phyloP scores from a whole-genome alignment of 805 yeast species.

The Cyberlindnera japonica region DNA sequence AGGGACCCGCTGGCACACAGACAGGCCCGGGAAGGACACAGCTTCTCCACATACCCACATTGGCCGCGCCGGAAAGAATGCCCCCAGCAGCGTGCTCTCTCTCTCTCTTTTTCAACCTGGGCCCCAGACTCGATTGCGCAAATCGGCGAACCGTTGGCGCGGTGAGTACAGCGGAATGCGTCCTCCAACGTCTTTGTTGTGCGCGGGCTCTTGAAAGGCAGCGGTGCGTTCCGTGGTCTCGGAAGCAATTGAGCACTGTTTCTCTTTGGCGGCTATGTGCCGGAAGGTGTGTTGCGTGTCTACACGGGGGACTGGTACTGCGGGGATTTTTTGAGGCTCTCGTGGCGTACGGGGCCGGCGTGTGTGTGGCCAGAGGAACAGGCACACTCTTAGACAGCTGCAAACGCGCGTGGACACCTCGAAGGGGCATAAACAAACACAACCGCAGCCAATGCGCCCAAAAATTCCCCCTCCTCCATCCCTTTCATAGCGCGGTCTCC shows the following conservation, averaged over 20 bases:
- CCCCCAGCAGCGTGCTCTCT: no score
- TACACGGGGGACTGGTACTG: neutral
- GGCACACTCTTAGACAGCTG: conserved; percentile 1
- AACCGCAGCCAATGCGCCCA: no score
- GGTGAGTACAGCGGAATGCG: conserved; percentile 9
- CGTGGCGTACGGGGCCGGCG: neutral
- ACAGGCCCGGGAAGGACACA: no score
- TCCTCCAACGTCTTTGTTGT: neutral
- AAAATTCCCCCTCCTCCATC: conserved; percentile 3
- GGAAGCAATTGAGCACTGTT: no score
- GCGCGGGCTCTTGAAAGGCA: no score
- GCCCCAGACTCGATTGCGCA: neutral
- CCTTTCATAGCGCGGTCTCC: neutral
- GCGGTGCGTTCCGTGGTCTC: no score
- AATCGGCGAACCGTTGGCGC: conserved; percentile 8
- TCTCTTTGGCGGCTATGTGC: no score
- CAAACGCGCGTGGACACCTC: neutral
- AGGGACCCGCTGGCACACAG: no score
- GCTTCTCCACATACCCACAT: no score
- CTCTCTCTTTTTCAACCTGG: neutral
- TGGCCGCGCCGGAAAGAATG: no score
- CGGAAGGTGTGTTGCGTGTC: no score
- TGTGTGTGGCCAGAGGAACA: neutral
- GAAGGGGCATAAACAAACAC: conserved; percentile 8
- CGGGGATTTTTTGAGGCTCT: neutral